Evolutionary conservation across 345 rosid genomes (phyloP), one percentile per base, ranked within the genome.

Genomic region (Eutrema heterophyllum): DNA sequence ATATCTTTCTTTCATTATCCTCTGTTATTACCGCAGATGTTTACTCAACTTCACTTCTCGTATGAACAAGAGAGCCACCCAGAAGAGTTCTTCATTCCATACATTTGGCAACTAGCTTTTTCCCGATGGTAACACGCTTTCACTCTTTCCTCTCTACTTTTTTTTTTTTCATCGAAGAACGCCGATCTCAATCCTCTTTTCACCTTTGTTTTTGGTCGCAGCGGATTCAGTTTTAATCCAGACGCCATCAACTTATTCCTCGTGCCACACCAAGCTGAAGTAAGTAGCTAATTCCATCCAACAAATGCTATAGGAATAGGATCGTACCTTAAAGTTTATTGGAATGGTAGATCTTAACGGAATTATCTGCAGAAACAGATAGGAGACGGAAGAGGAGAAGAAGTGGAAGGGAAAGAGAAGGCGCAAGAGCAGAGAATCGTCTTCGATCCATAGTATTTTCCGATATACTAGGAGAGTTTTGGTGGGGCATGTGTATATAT

Each of bases 31-130:
- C 29, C 40, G 6, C 91, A 95, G 99, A 87, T 95, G 93, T 95
- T 95, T 79, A 92, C 97, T 64, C 96, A 90, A 57, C 84, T 95
- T 73, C 92, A 89, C 74, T 95, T 95, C 83, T 92, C 99, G 18
- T 95, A 95, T 27, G 99, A 95, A 68, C 99, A 95, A 90, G 97
- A 95, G 84, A 87, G 96, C 75, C 93, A 95, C 74, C 92, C 99
- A 0, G 97, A 95, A 83, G 99, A 92, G 81, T 95, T 95, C 80
- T 95, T 95, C 67, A 87, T 89, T 53, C 99, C 99, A 61, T 95
- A 92, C 40, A 82, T 95, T 48, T 95, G 99, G 98, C 92, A 81
- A 70, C 83, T 95, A 39, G 87, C 87, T 43, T 70, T 92, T 32
- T 82, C 93, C 41, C 79, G 75, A 73, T 70, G 97, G 99, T 95